Percentiles rank a stretch among this genome's conserved stretches.
Evolutionary conservation across 2,329 filamentous ascomycete species (phyloP).

Genomic region (Coniosporium tulheliwenetii): DNA sequence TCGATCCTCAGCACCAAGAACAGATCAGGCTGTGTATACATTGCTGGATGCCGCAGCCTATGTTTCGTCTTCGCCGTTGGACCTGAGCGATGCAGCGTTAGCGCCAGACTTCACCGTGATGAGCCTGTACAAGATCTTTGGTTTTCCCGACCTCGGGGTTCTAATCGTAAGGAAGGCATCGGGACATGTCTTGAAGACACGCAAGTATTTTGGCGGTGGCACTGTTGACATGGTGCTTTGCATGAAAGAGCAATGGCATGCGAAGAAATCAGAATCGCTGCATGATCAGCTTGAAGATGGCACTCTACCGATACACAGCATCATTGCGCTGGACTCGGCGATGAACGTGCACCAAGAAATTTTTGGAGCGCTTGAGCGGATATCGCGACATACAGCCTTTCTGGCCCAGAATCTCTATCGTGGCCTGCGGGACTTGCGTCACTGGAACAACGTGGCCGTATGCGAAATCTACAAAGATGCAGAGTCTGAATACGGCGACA

Average conservation of each 20-base stretch:
- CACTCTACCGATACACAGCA: conserved; percentile 78
- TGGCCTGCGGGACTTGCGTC: conserved; percentile 43
- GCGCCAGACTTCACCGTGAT: conserved; percentile 76
- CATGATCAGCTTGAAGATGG: conserved; percentile 85
- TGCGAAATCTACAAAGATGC: conserved; percentile 48
- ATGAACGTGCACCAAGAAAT: conserved; percentile 52
- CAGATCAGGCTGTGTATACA: conserved; percentile 36
- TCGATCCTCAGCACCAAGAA: background rate
- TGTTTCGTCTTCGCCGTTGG: conserved; percentile 59
- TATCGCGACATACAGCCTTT: conserved; percentile 56
- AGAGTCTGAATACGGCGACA: conserved; percentile 25
- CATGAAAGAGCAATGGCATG: conserved; percentile 69
- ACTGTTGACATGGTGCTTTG: conserved; percentile 83
- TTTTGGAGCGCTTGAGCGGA: conserved; percentile 53
- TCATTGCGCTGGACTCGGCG: conserved; percentile 65
- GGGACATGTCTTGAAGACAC: conserved; percentile 44
- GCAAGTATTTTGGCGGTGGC: conserved; percentile 83
- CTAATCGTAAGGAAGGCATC: conserved; percentile 65
- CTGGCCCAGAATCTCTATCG: conserved; percentile 45
- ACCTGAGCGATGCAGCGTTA: conserved; percentile 43
- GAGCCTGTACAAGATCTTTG: conserved; percentile 96
- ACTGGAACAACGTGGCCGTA: conserved; percentile 51
- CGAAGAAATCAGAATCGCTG: conserved; percentile 50
- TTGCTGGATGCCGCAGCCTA: conserved; percentile 74
- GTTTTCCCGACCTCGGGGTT: conserved; percentile 80